Evolutionary conservation across 163 green algal genomes (phyloP), one percentile per base, ranked within the genome.

Genomic region (Scenedesmus sp.): DNA sequence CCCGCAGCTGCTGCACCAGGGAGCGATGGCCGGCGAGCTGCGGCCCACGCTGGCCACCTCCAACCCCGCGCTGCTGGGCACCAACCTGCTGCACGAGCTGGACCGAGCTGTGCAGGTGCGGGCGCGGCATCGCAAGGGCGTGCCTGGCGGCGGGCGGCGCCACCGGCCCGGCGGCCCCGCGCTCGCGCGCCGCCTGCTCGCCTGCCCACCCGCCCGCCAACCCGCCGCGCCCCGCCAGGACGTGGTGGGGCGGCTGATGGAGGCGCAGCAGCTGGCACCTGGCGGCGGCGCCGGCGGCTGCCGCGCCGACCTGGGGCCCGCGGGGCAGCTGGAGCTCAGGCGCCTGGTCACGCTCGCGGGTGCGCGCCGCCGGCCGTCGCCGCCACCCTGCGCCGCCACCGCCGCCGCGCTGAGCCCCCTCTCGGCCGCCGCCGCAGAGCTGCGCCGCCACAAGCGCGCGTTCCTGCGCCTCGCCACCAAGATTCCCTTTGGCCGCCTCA

Each of bases 71-170:
- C 82, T 95, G 26, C 80, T 89, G 70, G 87, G 88, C 34, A 98
- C 94, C 45, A 98, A 98, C 74, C 71, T 94, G 36, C 85, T 97
- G 70, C 83, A 96, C 64, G 93, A 98, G 18, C 89, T 98, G 6
- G 94, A 98, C 81, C 58, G 67, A 20, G 92, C 89, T 28, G 78
- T 90, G 14, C 93, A 98, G 87, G 84, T 91, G 63, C 29, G 67
- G 10, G 24, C 29, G 28, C 4, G 26, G 3, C 44, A 28, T 47
- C 22, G 48, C n/a, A n/a, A n/a, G n/a, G n/a, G n/a, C n/a, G n/a
- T n/a, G n/a, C n/a, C n/a, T n/a, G n/a, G n/a, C n/a, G n/a, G n/a
- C n/a, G n/a, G n/a, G n/a, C n/a, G n/a, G n/a, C n/a, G n/a, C n/a
- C n/a, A n/a, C n/a, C n/a, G n/a, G n/a, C n/a, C n/a, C n/a, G n/a